A percentile compares a stretch with the other conserved stretches of the same genome.
Conservation (phyloP, 306 rosid species). For the Cicer bijugum region DNA sequence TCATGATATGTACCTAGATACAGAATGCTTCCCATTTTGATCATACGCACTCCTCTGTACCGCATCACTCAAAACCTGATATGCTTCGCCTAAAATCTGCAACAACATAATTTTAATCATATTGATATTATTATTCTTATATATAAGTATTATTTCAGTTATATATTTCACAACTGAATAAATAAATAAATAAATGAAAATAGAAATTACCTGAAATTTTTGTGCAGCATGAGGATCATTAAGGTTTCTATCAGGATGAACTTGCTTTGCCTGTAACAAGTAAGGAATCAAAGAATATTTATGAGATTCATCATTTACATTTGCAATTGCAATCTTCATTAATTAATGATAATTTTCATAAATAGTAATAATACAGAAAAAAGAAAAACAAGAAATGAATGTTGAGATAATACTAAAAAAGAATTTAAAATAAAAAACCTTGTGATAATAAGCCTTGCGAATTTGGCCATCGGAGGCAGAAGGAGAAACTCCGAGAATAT, state of each 20-base stretch:
- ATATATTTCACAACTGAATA: background rate
- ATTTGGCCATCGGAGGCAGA: slow-evolving; percentile 79
- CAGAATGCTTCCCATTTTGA: slow-evolving; percentile 78
- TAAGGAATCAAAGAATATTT: background rate
- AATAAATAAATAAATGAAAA: background rate
- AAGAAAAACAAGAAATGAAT: background rate
- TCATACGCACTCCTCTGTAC: slow-evolving; percentile 73
- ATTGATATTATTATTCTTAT: background rate
- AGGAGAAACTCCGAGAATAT: slow-evolving; percentile 68
- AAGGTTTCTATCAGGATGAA: slow-evolving; percentile 93
- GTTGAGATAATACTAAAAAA: background rate
- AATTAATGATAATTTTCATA: background rate
- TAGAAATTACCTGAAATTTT: slow-evolving; percentile 56
- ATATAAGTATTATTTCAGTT: background rate
- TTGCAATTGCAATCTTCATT: background rate
- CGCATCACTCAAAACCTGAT: slow-evolving; percentile 89
- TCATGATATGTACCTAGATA: slow-evolving; percentile 62
- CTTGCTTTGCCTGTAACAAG: slow-evolving; percentile 77
- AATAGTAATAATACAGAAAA: too few species aligned
- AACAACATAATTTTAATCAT: background rate
- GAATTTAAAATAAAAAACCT: slow-evolving; percentile 47
- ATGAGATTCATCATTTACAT: background rate
- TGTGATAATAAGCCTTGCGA: slow-evolving; percentile 89
- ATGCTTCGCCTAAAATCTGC: slow-evolving; percentile 87
- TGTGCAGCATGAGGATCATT: slow-evolving; percentile 88